Evolutionary conservation across 441 rosid genomes (phyloP), one percentile per base, ranked within the genome.

Genomic region (Eruca vesicaria): DNA sequence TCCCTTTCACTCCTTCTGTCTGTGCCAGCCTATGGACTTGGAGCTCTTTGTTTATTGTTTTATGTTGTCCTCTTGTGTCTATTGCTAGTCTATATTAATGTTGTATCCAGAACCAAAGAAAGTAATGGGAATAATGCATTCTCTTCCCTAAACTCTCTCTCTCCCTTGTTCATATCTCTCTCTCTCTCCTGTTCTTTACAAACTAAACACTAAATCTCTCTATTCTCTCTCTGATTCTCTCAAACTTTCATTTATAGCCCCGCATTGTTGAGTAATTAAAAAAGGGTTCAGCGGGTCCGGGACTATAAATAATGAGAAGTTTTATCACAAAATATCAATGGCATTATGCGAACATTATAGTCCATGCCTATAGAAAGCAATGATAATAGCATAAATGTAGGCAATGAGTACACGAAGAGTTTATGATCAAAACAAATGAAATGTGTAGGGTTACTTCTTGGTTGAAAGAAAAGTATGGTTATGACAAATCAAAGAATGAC

Each of bases 371-470:
- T 67, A 63, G 57, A 78, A 73, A 68, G 74, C 71, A 78, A 78
- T 78, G 70, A 73, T 78, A 78, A 38, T 75, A 70, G 76, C 74
- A 53, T 60, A 78, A 73, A 68, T 63, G 74, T 70, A 68, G 74
- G 86, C 79, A 83, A 83, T 79, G 78, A 80, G 79, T 78, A 67
- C 69, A 38, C 71, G 52, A 65, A 32, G 81, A 31, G 75, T 58
- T 70, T 63, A 36, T 64, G 78, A 75, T 80, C 57, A 73, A 75
- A 75, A 78, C 71, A 71, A 79, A 68, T 70, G 59, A 41, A 50
- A 75, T 69, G 80, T 77, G 85, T 84, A 86, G 91, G 86, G 83
- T 66, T 21, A 16, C 55, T 48, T 48, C 58, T 68, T 66, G 59
- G 69, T 76, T 78, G 63, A 77, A 82, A 81, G 70, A 29, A 56